Evolutionary conservation across 768 basidiomycete genomes (phyloP), one percentile per base, ranked within the genome.

Genomic region (Ramaria sp.): DNA sequence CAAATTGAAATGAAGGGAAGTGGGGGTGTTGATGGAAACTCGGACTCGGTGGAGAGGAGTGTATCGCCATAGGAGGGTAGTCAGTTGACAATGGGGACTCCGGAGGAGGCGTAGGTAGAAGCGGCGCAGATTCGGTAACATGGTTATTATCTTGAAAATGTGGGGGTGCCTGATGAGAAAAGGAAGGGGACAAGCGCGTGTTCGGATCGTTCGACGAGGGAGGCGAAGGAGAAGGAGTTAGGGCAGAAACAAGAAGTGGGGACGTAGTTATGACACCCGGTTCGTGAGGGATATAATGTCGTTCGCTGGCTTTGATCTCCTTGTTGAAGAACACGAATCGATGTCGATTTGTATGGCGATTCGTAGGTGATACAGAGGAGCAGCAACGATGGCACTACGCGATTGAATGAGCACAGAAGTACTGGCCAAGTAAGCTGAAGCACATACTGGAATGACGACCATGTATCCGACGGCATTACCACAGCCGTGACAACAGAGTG

Each of bases 241-340:
- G 63, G 18, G 68, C 62, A 0, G 67, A 63, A 15, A 66, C 63
- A 34, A 67, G 64, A 38, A 68, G 62, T 24, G 64, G 45, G 25
- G 63, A 61, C 52, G 66, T 59, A 13, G 74, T 71, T 22, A 77
- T 68, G 16, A 86, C 78, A 24, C 84, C 83, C 25, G 76, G 76
- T 64, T 89, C 86, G 56, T 76, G 72, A 34, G 68, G 68, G 54
- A 85, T 69, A 59, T 86, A 82, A 61, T 76, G 73, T 41, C 86
- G 78, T 62, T 85, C 83, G 25, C 75, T 76, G 8, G 78, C 78
- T 24, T 66, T 59, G 50, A 88, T 78, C 66, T 84, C 83, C 58
- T 66, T 76, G 38, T 83, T 83, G 70, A 91, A 87, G 66, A 91
- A 92, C 34, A 92, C 88, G 65, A 87, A 92, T 28, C 87, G 80